Conservation (phyloP, 2,329 filamentous ascomycete genomes). For the Clathrospora elynae region DNA sequence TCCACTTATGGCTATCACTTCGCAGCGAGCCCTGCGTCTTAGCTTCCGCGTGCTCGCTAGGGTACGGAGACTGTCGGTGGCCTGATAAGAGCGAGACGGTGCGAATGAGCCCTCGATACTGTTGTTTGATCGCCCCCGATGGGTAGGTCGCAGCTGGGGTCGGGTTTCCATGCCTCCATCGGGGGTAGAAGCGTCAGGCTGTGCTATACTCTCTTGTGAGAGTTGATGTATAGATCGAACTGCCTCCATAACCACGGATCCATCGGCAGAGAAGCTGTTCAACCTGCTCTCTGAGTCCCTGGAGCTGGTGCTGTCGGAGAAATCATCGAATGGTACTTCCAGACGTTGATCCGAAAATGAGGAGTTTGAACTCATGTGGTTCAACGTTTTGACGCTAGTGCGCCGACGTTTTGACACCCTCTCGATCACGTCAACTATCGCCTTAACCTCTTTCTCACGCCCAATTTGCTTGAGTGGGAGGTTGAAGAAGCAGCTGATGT, state of each 20-base stretch:
- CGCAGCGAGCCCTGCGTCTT: slow-evolving; percentile 61
- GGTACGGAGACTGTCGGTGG: slow-evolving; percentile 32
- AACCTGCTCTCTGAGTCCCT: slow-evolving; percentile 57
- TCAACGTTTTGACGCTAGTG: slow-evolving; percentile 48
- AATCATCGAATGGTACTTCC: slow-evolving; percentile 58
- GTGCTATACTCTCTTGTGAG: slow-evolving; percentile 38
- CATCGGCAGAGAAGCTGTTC: slow-evolving; percentile 39
- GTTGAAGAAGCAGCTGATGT: slow-evolving; percentile 91
- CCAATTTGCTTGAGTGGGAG: slow-evolving; percentile 83
- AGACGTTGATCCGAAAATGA: slow-evolving; percentile 58
- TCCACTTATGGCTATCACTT: slow-evolving; percentile 64
- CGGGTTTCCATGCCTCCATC: slow-evolving; percentile 32
- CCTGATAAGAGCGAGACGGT: slow-evolving; percentile 35
- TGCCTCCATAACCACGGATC: slow-evolving; percentile 34
- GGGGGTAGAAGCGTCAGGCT: slow-evolving; percentile 30
- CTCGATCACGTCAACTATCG: slow-evolving; percentile 73
- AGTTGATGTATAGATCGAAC: slow-evolving; percentile 31
- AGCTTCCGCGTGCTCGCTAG: slow-evolving; percentile 48
- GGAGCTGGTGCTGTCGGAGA: slow-evolving; percentile 59
- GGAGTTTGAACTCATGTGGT: slow-evolving; percentile 59
- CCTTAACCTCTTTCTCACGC: slow-evolving; percentile 71
- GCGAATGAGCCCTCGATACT: slow-evolving; percentile 39
- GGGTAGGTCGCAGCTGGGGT: slow-evolving; percentile 23
- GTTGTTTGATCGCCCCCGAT: slow-evolving; percentile 35
- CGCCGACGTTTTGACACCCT: slow-evolving; percentile 71